phyloP scores from a whole-genome alignment of 2,329 filamentous ascomycete species.

The Pyrenochaeta sp. region DNA sequence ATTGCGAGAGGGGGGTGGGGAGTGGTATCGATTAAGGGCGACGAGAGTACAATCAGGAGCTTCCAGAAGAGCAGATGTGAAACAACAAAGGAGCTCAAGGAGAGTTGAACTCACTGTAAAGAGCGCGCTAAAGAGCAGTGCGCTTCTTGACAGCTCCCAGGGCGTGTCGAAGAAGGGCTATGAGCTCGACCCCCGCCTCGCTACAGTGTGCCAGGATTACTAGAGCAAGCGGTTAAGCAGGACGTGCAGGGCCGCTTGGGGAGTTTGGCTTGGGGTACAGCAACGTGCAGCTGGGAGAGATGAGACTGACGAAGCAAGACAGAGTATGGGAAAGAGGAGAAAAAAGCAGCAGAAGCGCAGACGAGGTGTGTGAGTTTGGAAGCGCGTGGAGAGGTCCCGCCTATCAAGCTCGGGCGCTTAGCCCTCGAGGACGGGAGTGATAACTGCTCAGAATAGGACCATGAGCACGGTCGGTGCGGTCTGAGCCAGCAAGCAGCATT shows the following conservation, averaged over 20 bases:
- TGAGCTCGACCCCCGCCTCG: slow-evolving; percentile 50
- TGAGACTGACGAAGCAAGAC: slow-evolving; percentile 37
- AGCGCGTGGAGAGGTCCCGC: slow-evolving; percentile 40
- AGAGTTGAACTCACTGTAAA: slow-evolving; percentile 49
- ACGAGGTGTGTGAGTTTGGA: slow-evolving; percentile 37
- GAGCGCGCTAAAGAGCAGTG: slow-evolving; percentile 48
- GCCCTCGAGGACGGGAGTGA: slow-evolving; percentile 38
- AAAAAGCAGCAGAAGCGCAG: slow-evolving; percentile 40
- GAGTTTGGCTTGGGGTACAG: slow-evolving; percentile 38
- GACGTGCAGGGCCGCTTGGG: slow-evolving; percentile 53
- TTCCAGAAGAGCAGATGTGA: slow-evolving; percentile 34
- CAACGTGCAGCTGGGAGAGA: slow-evolving; percentile 47
- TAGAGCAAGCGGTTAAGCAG: slow-evolving; percentile 40
- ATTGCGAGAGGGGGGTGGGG: slow-evolving; percentile 41
- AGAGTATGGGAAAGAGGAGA: slow-evolving; percentile 30
- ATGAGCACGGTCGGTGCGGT: slow-evolving; percentile 34
- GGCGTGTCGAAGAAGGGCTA: slow-evolving; percentile 49
- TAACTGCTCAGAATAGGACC: slow-evolving; percentile 49
- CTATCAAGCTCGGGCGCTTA: slow-evolving; percentile 52
- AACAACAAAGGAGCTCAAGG: slow-evolving; percentile 37
- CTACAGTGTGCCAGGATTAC: slow-evolving; percentile 47
- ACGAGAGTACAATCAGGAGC: slow-evolving; percentile 39
- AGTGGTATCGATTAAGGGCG: slow-evolving; percentile 37
- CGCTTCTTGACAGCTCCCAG: slow-evolving; percentile 45
- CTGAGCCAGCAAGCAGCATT: slow-evolving; percentile 34